Base-by-base conservation (phyloP, 352 stramenopile genomes). In the Phytopythium sindhum region DNA sequence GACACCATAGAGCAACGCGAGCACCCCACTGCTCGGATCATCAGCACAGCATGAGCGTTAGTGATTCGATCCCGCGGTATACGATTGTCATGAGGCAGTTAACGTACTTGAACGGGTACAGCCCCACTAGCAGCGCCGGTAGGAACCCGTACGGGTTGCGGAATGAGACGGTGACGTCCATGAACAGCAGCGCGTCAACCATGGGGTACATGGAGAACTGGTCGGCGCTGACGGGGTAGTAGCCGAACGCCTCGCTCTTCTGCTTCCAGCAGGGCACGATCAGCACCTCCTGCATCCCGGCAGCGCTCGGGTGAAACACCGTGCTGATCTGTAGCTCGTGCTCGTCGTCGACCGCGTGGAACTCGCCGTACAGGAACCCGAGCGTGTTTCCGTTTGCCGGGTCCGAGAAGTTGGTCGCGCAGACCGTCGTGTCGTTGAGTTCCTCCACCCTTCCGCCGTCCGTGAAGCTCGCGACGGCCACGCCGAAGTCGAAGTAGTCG, bases 81-180 rank as follows among this genome's bases (percentile, higher is more conserved):
- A 45, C 39, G 39, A 11, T 45, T 17, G 7, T 9, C 39, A 45
- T 15, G 14, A 17, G n/a, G 14, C 10, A 41, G 21, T 17, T 29
- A 24, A 78, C 73, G 52, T 73, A 96, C 88, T 86, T 94, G 78
- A 96, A 95, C 12, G 84, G 86, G 58, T 90, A 88, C 33, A 95
- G 74, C 21, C 87, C 88, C 39, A 84, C 94, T 33, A 95, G 73
- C 39, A 95, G 64, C 23, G 79, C 86, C 2, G 88, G 88, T 3
- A 96, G 55, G 63, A 90, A 96, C 14, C 88, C 88, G 57, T 95
- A 94, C 24, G 85, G 77, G 61, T 96, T 96, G 14, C 67, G 64
- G 60, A 96, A 96, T 14, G 78, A 69, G 45, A 94, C 78, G 12
- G 64, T 65, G 10, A 74, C 85, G 52, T 93, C 70, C 39, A 94